Base-by-base conservation (phyloP, 805 yeast genomes). In the Pichia gijzeniarum region DNA sequence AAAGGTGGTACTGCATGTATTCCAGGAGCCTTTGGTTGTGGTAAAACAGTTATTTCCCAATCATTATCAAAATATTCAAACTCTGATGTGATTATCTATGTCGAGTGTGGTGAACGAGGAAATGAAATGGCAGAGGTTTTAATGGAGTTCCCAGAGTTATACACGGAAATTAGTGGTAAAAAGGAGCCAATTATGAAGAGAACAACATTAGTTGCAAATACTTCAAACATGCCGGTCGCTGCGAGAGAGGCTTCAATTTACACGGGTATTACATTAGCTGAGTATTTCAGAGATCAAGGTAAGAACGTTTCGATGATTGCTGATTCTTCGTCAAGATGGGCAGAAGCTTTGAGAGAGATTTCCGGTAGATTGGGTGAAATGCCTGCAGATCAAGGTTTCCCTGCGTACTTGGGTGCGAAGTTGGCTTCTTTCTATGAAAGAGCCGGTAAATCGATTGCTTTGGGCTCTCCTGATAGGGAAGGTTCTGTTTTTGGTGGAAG, bases 341-440 rank as follows among this genome's bases (percentile, higher is more conserved):
- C 99, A 38, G 99, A 93, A 76, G 99, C 99, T 51, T 78, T 93
- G 66, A 90, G 99, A 83, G 99, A 93, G 79, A 85, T 93, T 67
- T 90, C 98, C 43, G 99, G 99, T 79, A 95, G 99, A 79, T 77
- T 93, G 68, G 99, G 99, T 72, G 99, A 93, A 77, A 93, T 93
- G 99, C 99, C 99, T 65, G 99, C 99, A 51, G 99, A 93, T 72
- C 99, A 95, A 76, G 99, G 99, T 76, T 93, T 90, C 93, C 99
- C 99, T 51, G 99, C 99, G 43, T 93, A 93, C 68, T 77, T 93
- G 67, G 99, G 99, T 74, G 96, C 99, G 43, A 93, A 93, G 67
- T 79, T 93, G 61, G 98, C 99, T 47, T 91, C 98, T 46, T 93
- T 93, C 80, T 93, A 93, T 71, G n/a, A n/a, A n/a, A n/a, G n/a